Percentiles rank a stretch among this genome's conserved stretches.
phyloP scores from a whole-genome alignment of 208 protist genomes.

The Wallacemonas sp. region DNA sequence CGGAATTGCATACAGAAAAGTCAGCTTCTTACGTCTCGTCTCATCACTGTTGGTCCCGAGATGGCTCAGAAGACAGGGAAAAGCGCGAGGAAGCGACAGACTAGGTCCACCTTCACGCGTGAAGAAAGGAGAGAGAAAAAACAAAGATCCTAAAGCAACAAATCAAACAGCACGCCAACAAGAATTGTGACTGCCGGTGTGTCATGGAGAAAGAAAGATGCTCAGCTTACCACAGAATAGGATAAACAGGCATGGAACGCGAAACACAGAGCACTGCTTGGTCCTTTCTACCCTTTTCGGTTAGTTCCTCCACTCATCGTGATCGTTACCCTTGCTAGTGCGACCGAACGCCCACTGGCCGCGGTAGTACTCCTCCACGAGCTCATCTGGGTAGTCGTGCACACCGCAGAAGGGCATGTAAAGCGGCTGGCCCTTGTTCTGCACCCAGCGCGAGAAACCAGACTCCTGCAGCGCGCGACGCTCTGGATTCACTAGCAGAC shows the following conservation, averaged over 20 bases:
- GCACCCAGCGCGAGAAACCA: conserved; percentile 84
- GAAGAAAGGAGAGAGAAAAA: too few relatives aligned
- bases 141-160: conserved; percentile 23
- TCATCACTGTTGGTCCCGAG: too few relatives aligned
- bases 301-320: conserved; percentile 90
- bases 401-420: conserved; percentile 90
- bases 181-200: background rate
- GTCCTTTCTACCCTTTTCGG: background rate
- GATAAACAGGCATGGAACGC: too few relatives aligned
- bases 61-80: too few relatives aligned
- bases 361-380: conserved; percentile 91
- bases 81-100: background rate
- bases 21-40: too few relatives aligned
- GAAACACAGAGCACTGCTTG: background rate
- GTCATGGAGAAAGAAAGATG: too few relatives aligned
- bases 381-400: conserved; percentile 87
- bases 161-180: conserved; percentile 12
- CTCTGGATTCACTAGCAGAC: conserved; percentile 80
- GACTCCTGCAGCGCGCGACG: conserved; percentile 72
- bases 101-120: too few relatives aligned
- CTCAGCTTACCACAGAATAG: too few relatives aligned
- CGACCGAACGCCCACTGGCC: conserved; percentile 87
- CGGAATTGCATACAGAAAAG: too few relatives aligned
- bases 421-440: conserved; percentile 80
- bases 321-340: conserved; percentile 86